Evolutionary conservation across 306 rosid species (phyloP).

Genomic region (Cucumis melo): DNA sequence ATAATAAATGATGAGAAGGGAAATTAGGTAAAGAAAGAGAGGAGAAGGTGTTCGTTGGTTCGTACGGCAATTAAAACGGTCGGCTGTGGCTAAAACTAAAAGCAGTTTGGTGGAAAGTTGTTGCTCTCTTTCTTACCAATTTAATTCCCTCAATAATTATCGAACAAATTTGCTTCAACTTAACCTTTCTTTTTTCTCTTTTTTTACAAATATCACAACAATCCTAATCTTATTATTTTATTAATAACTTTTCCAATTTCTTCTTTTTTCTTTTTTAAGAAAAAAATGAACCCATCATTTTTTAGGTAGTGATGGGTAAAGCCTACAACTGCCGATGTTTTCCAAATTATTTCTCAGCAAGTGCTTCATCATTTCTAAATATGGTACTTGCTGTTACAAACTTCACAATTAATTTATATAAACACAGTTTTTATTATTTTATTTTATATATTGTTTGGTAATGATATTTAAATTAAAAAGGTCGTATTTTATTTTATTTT

Average conservation of each 20-base stretch:
- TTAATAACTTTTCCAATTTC: neutral
- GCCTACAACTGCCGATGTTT: too few species aligned
- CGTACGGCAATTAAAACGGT: conserved; percentile 2
- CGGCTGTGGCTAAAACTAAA: neutral
- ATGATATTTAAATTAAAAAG: too few species aligned
- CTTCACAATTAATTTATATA: neutral
- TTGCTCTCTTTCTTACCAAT: neutral
- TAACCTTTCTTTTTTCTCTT: neutral
- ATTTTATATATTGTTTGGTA: neutral
- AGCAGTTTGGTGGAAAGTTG: conserved; percentile 2
- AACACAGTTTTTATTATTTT: neutral
- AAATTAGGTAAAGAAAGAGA: neutral
- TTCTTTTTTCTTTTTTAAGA: too few species aligned
- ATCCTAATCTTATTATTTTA: neutral
- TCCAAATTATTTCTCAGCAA: neutral
- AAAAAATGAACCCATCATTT: neutral
- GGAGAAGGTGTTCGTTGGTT: neutral
- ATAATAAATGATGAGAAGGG: neutral
- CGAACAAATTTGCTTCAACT: neutral
- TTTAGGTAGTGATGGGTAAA: neutral
- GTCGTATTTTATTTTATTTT: too few species aligned
- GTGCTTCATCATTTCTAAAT: neutral
- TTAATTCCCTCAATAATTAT: neutral
- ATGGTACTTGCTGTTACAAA: neutral
- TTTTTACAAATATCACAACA: neutral